A percentile compares a stretch with the other conserved stretches of the same genome.
These are phyloP conservation scores for Sonneratia alba DNA, from an alignment of 345 rosid genomes.

Conservation along the genomic window DNA sequence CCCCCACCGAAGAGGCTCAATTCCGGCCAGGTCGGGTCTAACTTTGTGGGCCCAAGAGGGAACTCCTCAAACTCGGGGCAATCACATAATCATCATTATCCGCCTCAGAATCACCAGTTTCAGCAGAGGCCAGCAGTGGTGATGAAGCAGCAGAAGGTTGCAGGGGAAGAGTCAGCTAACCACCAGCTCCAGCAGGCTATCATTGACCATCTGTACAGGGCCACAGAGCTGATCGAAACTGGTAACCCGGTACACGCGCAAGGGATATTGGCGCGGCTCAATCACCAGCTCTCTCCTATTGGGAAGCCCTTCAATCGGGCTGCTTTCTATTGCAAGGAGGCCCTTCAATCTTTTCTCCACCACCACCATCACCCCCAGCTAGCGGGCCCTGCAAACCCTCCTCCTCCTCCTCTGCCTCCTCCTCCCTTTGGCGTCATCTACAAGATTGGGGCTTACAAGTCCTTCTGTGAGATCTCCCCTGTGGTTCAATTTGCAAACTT, in stretches of 20 bases:
- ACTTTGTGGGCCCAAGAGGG: conserved; percentile 17
- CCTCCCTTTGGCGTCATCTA: conserved; percentile 45
- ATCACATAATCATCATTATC: not conserved
- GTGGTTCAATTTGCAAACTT: conserved; percentile 76
- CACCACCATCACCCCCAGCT: conserved; percentile 17
- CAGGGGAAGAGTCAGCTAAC: conserved; percentile 36
- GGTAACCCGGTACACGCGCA: conserved; percentile 85
- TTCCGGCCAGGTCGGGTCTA: conserved; percentile 21
- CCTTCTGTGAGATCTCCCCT: conserved; percentile 85
- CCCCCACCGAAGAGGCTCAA: conserved; percentile 33
- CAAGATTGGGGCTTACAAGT: conserved; percentile 72
- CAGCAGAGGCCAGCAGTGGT: conserved; percentile 25
- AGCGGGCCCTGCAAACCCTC: not conserved
- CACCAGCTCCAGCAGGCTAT: conserved; percentile 64
- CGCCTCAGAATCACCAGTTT: conserved; percentile 25
- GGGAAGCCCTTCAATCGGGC: conserved; percentile 79
- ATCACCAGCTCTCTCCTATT: conserved; percentile 84
- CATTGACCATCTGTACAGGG: conserved; percentile 67
- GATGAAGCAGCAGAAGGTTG: conserved; percentile 25
- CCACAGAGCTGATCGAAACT: conserved; percentile 81
- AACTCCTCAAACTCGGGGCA: conserved; percentile 5
- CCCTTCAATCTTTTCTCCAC: conserved; percentile 51
- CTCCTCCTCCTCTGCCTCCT: conserved; percentile 17
- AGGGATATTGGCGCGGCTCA: conserved; percentile 99
- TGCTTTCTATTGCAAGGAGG: conserved; percentile 72